Conservation (phyloP, 192 early-diverging fungal genomes). For the Diversispora epigaea region DNA sequence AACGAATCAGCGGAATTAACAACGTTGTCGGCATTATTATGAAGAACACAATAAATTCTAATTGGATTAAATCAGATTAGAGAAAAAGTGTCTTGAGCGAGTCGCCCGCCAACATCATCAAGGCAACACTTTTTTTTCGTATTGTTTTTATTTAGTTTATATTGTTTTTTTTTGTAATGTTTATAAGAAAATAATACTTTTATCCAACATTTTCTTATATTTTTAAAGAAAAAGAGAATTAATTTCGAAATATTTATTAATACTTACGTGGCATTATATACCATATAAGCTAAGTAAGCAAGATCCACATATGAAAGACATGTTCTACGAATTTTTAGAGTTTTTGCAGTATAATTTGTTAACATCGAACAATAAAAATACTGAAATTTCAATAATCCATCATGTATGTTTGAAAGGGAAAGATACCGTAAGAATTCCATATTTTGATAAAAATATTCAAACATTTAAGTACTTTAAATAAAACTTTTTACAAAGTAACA, state of each 20-base stretch:
- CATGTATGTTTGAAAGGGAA: conserved; percentile 57
- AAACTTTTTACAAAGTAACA: background rate
- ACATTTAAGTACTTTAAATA: background rate
- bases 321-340: conserved; percentile 45
- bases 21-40: conserved; percentile 56
- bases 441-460: background rate
- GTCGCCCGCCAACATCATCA: conserved; percentile 43
- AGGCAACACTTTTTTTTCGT: conserved; percentile 37
- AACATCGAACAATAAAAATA: conserved; percentile 47
- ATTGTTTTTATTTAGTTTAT: background rate
- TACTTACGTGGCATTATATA: conserved; percentile 13
- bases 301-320: conserved; percentile 43
- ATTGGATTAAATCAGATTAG: conserved; percentile 21
- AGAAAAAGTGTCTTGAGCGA: conserved; percentile 41
- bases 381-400: conserved; percentile 54
- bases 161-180: too few relatives aligned
- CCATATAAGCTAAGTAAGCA: conserved; percentile 28
- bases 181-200: too few relatives aligned
- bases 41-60: conserved; percentile 50
- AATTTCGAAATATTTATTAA: background rate
- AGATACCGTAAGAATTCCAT: conserved; percentile 60
- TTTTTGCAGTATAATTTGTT: conserved; percentile 59
- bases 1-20: conserved; percentile 46
- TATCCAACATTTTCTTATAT: background rate
- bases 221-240: background rate